Percentiles rank a stretch among this genome's conserved stretches.
Evolutionary conservation across 176 grass and related monocot genomes (phyloP).

Genomic region (Triticum monococcum): DNA sequence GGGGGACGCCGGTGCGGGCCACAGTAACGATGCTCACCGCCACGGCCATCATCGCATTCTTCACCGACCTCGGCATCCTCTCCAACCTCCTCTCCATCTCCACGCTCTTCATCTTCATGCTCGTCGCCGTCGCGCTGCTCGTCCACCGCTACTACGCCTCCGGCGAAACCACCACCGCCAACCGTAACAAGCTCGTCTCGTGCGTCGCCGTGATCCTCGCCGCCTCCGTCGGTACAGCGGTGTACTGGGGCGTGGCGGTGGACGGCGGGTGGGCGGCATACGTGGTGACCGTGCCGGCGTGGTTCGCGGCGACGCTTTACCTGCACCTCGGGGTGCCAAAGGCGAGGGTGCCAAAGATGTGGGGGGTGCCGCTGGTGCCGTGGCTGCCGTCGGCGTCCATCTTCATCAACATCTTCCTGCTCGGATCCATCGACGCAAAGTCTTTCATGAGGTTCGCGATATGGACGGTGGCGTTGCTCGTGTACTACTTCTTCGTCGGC

Average conservation of each 20-base stretch:
- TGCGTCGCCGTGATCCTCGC: not conserved
- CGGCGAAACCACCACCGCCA: conserved; percentile 31
- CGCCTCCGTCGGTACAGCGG: not conserved
- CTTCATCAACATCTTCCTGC: conserved; percentile 81
- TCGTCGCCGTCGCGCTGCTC: conserved; percentile 59
- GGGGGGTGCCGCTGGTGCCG: conserved; percentile 68
- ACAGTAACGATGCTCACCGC: conserved; percentile 53
- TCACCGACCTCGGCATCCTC: conserved; percentile 54
- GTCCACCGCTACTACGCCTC: conserved; percentile 57
- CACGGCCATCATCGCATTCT: conserved; percentile 56
- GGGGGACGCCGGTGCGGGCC: conserved; percentile 57
- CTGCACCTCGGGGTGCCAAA: not conserved
- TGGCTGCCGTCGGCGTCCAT: conserved; percentile 78
- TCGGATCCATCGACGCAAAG: conserved; percentile 76
- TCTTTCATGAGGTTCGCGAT: conserved; percentile 74
- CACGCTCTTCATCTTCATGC: conserved; percentile 78
- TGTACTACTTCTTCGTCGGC: conserved; percentile 85
- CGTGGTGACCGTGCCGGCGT: not conserved
- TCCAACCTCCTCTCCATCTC: conserved; percentile 69
- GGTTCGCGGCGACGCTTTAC: not conserved
- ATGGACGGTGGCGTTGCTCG: conserved; percentile 61
- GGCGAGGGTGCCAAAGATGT: conserved; percentile 10
- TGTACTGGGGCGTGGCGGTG: not conserved
- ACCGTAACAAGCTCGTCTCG: conserved; percentile 41
- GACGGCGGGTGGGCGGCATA: conserved; percentile 2